Evolutionary conservation across 805 yeast species (phyloP).

Genomic region (Lachancea dasiensis): DNA sequence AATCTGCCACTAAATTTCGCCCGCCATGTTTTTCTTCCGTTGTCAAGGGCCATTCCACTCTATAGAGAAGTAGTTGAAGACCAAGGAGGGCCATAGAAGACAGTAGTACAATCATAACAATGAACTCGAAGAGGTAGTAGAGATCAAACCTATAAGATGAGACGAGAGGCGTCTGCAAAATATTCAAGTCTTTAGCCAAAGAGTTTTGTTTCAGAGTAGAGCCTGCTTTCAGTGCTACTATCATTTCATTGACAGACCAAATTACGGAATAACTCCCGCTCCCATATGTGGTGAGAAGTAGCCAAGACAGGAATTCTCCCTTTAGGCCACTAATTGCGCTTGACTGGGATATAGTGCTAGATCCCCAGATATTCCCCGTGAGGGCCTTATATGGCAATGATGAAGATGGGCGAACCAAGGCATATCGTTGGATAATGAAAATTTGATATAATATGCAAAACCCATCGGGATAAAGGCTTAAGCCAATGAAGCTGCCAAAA

Average conservation of each 20-base stretch:
- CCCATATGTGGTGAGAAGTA: slow-evolving; percentile 6
- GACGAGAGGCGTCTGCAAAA: slow-evolving; percentile 20
- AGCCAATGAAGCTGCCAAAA: too few relatives aligned
- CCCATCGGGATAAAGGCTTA: too few relatives aligned
- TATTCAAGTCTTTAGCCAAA: neutral
- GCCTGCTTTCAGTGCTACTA: slow-evolving; percentile 10
- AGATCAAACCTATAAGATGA: slow-evolving; percentile 41
- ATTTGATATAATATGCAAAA: too few relatives aligned
- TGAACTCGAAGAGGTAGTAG: slow-evolving; percentile 51
- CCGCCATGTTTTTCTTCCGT: too few relatives aligned
- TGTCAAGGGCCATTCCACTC: too few relatives aligned
- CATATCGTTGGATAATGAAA: too few relatives aligned
- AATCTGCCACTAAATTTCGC: neutral
- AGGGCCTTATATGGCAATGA: too few relatives aligned
- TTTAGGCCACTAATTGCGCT: slow-evolving; percentile 12
- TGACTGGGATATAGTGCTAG: too few relatives aligned
- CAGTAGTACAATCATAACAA: slow-evolving; percentile 45
- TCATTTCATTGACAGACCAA: slow-evolving; percentile 7
- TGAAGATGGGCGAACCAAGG: too few relatives aligned
- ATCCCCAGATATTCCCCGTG: too few relatives aligned
- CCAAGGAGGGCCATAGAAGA: slow-evolving; percentile 43
- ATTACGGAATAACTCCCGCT: slow-evolving; percentile 6
- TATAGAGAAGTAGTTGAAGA: slow-evolving; percentile 31
- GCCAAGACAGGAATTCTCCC: slow-evolving; percentile 11
- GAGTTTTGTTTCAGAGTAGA: neutral